A percentile compares a stretch with the other conserved stretches of the same genome.
Evolutionary conservation across 2,329 filamentous ascomycete species (phyloP).

Genomic region (Pseudodiploospora longispora): DNA sequence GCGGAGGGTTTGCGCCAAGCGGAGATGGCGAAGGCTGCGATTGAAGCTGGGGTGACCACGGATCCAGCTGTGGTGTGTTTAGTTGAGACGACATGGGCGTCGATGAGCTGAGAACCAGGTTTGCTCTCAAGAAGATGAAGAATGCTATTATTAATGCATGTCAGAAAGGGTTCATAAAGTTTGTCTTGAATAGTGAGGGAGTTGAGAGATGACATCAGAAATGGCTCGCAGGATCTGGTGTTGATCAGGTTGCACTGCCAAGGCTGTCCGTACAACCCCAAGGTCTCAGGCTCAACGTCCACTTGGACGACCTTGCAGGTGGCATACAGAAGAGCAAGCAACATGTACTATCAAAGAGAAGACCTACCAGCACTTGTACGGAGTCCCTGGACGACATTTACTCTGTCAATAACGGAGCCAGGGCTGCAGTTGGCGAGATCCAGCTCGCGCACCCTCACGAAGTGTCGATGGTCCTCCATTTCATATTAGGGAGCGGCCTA

Average conservation of each 20-base stretch:
- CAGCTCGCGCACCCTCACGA: conserved; percentile 35
- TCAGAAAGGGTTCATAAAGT: conserved; percentile 2
- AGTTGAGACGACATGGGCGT: conserved; percentile 54
- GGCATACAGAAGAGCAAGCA: no score
- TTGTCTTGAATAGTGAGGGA: neutral
- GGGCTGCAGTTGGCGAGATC: conserved; percentile 40
- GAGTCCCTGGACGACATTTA: conserved; percentile 49
- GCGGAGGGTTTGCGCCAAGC: conserved; percentile 41
- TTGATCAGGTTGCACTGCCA: neutral
- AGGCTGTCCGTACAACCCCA: neutral
- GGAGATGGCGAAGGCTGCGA: conserved; percentile 45
- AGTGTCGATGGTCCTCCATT: conserved; percentile 7
- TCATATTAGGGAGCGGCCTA: no score
- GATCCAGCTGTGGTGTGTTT: conserved; percentile 56
- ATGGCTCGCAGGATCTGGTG: neutral
- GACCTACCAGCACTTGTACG: conserved; percentile 53
- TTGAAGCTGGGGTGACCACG: conserved; percentile 30
- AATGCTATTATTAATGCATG: conserved; percentile 50
- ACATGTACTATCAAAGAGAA: conserved; percentile 4
- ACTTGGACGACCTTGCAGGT: neutral
- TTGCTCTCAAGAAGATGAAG: conserved; percentile 73
- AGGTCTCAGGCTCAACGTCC: neutral
- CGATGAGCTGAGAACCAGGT: conserved; percentile 60
- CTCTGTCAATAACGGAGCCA: conserved; percentile 43
- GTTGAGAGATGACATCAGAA: neutral